phyloP scores from a whole-genome alignment of 177 flowering plant species.

The Telopea speciosissima region DNA sequence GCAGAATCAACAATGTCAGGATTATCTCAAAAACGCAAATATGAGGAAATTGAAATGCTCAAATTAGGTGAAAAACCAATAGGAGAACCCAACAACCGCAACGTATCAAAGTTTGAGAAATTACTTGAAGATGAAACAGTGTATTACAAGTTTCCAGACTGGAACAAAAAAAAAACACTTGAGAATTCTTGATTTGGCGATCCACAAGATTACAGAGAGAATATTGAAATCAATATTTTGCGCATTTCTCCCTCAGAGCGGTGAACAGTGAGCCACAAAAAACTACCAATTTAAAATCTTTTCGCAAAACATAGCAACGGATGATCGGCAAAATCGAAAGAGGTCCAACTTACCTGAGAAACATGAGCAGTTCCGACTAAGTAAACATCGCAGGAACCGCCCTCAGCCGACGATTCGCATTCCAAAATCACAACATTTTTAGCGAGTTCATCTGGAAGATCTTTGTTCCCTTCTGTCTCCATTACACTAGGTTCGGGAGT shows the following conservation, averaged over 20 bases:
- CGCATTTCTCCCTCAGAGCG: background rate
- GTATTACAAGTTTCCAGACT: background rate
- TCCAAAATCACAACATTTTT: slow-evolving; percentile 39
- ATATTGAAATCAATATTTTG: background rate
- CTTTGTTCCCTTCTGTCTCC: slow-evolving; percentile 19
- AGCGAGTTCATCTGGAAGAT: slow-evolving; percentile 45
- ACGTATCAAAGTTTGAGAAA: background rate
- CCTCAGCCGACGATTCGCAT: slow-evolving; percentile 64
- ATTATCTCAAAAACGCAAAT: background rate
- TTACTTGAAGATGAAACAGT: background rate
- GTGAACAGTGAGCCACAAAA: background rate
- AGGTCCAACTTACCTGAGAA: slow-evolving; percentile 43
- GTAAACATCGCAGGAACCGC: slow-evolving; percentile 67
- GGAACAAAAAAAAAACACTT: background rate
- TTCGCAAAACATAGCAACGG: background rate
- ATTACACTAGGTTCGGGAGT: slow-evolving; percentile 1
- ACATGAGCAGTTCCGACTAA: slow-evolving; percentile 92
- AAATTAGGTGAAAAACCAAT: background rate
- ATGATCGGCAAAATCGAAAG: background rate
- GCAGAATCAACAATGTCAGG: background rate
- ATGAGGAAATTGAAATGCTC: background rate
- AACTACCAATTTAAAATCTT: background rate
- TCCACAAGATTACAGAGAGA: no score
- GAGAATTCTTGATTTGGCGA: no score
- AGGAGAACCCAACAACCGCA: background rate